These are phyloP conservation scores for Colletotrichum tofieldiae DNA, from an alignment of 2,329 filamentous ascomycete species.

Conservation along the genomic window DNA sequence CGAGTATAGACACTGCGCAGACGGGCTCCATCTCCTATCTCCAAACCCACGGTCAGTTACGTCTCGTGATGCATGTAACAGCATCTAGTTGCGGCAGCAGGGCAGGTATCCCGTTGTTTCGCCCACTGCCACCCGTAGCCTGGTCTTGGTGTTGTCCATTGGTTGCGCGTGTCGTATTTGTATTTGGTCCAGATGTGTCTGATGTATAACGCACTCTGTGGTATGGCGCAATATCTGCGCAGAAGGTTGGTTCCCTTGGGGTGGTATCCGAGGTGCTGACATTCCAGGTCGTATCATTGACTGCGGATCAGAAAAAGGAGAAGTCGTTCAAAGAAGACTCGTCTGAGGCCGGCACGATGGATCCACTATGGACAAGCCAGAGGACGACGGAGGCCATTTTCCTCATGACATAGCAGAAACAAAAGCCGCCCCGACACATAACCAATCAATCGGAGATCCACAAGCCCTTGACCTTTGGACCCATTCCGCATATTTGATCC, in stretches of 20 bases:
- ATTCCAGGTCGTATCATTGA: slow-evolving; percentile 13
- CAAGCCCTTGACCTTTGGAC: slow-evolving; percentile 26
- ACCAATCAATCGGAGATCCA: slow-evolving; percentile 42
- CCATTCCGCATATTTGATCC: slow-evolving; percentile 42
- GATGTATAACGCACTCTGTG: background rate
- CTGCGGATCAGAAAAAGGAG: slow-evolving; percentile 14
- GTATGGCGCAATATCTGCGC: slow-evolving; percentile 20
- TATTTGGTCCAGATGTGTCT: slow-evolving; percentile 2
- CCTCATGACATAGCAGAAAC: slow-evolving; percentile 40
- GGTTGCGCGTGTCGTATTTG: slow-evolving; percentile 10
- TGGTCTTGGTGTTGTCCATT: slow-evolving; percentile 18
- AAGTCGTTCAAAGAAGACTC: slow-evolving; percentile 43
- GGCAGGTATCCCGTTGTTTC: slow-evolving; percentile 22
- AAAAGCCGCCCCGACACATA: slow-evolving; percentile 33
- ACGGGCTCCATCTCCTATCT: slow-evolving; percentile 15
- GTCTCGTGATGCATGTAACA: slow-evolving; percentile 25
- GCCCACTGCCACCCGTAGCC: slow-evolving; percentile 14
- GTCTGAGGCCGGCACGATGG: slow-evolving; percentile 34
- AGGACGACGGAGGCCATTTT: slow-evolving; percentile 19
- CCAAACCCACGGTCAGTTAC: background rate
- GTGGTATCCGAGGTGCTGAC: background rate
- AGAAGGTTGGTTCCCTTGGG: background rate
- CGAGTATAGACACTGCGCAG: slow-evolving; percentile 12
- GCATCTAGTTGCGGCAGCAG: background rate
- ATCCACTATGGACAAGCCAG: slow-evolving; percentile 7